Base-by-base conservation (phyloP, 1,284 basidiomycete species). In the Afroboletus lepidellus region DNA sequence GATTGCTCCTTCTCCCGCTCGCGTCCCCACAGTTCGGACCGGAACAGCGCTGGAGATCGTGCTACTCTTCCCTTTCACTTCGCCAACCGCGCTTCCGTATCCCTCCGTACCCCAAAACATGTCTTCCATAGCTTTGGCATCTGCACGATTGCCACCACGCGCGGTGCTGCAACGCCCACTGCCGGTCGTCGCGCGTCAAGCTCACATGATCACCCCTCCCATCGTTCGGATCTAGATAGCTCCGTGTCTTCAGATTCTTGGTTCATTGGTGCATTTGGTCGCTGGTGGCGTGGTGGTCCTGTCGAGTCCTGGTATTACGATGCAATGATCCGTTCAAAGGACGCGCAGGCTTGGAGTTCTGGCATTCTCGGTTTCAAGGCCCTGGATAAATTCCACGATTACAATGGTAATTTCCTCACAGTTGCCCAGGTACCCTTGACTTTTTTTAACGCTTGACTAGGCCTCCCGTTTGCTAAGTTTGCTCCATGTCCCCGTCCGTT, bases 71-170 rank as follows among this genome's bases (percentile, higher is more conserved):
- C 85, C 30, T 91, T 96, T 67, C 89, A 92, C 69, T 97, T 95
- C 69, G 86, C 88, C 54, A 94, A 91, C 72, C 88, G 92, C 58
- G 92, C 94, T 53, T 88, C 92, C 29, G 84, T 98, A 55, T 92
- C 92, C 3, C 81, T 98, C 43, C 89, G 92, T 55, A 98, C 95
- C 1, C 94, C 95, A n/a, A 86, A 88, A 63, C 93, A 94, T 68
- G 81, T 87, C 57, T 89, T 93, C 66, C 87, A 88, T 57, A 90
- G 81, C 62, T 90, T 92, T 66, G 88, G 83, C 32, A 75, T 98
- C 55, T 87, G 94, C 68, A 93, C 93, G 47, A 77, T 96, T 64
- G 94, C 93, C 54, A 72, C 69, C 7, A 68, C 66, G 1, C 51
- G 62, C 29, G 69, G 66, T 11, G 63, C 69, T 48, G 61, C 69